Conservation (phyloP, 495 filamentous ascomycete species). For the Neurospora sp. region DNA sequence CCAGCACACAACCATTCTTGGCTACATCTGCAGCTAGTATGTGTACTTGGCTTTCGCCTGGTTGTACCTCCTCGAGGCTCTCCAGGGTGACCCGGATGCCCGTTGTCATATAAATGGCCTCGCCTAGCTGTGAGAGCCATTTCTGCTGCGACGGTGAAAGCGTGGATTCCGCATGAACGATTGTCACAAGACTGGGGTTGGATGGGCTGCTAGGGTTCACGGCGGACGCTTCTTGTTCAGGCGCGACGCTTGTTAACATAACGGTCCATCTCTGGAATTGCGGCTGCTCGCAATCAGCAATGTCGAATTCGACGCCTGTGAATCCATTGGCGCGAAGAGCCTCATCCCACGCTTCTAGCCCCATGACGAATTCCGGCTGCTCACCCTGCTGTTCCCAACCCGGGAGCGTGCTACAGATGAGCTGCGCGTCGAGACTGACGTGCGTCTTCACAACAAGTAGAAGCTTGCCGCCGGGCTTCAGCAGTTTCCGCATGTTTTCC, state of each 20-base stretch:
- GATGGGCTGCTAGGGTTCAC: too few species aligned
- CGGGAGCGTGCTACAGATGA: slow-evolving; percentile 28
- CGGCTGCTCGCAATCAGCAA: too few species aligned
- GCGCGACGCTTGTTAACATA: too few species aligned
- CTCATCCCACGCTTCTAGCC: slow-evolving; percentile 23
- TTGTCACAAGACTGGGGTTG: background rate
- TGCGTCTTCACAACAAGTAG: slow-evolving; percentile 25
- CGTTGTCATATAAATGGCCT: too few species aligned
- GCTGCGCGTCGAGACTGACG: slow-evolving; percentile 13
- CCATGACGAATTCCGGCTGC: background rate
- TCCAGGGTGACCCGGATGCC: too few species aligned
- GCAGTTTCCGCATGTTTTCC: slow-evolving; percentile 18
- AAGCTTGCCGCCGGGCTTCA: slow-evolving; percentile 29
- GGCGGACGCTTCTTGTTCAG: too few species aligned
- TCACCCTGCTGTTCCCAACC: slow-evolving; percentile 7
- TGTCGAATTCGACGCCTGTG: too few species aligned
- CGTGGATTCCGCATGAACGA: too few species aligned
- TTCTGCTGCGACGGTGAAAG: background rate
- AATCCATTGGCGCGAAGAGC: slow-evolving; percentile 18
- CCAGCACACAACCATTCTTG: background rate
- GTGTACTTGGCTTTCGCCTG: background rate
- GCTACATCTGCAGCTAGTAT: too few species aligned
- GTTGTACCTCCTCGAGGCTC: background rate
- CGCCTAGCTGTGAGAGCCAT: too few species aligned
- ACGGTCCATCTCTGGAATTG: too few species aligned